Evolutionary conservation across 2,329 filamentous ascomycete species (phyloP), one percentile per base, ranked within the genome.

Genomic region (Trichoderma sp.): DNA sequence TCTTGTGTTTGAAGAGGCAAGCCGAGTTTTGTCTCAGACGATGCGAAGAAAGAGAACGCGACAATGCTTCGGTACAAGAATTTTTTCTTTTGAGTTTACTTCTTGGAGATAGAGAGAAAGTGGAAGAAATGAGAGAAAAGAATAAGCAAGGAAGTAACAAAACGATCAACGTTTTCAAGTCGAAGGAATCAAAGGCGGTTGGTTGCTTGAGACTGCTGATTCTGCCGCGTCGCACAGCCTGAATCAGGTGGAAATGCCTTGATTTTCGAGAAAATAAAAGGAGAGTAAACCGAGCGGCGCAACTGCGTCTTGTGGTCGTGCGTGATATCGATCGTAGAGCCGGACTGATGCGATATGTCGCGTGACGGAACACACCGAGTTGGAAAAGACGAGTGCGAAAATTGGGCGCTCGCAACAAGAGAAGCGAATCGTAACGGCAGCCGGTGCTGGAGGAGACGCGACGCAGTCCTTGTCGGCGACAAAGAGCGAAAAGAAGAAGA

Each of bases 81-180:
- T 24, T 30, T 28, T 30, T 51, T 51, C n/a, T 34, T 34, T 12
- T 1, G 7, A 21, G 15, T 30, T 30, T 41, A 28, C 58, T 44
- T 19, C 44, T 24, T 41, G 21, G n/a, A 57, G n/a, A 56, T 30
- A 7, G 60, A 56, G 60, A 56, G 43, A 34, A 19, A n/a, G 24
- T 30, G 34, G 24, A 56, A 24, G 26, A 56, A 24, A 47, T 14
- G 52, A 54, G 34, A 61, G 28, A 14, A n/a, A 30, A 28, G 48
- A 45, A 41, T 24, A 34, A 44, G 44, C 26, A 43, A 10, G 19
- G 43, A 21, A 43, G 26, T 21, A 26, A 62, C 10, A 10, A 63
- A 63, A 63, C 61, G 61, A 45, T 63, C 61, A 63, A 63, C 61
- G 61, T 63, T 57, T 63, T 44, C 58, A 62, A 39, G 59, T 47